Base-by-base conservation (phyloP, 495 filamentous ascomycete species). In the Paragyromitra xinjiangensis region DNA sequence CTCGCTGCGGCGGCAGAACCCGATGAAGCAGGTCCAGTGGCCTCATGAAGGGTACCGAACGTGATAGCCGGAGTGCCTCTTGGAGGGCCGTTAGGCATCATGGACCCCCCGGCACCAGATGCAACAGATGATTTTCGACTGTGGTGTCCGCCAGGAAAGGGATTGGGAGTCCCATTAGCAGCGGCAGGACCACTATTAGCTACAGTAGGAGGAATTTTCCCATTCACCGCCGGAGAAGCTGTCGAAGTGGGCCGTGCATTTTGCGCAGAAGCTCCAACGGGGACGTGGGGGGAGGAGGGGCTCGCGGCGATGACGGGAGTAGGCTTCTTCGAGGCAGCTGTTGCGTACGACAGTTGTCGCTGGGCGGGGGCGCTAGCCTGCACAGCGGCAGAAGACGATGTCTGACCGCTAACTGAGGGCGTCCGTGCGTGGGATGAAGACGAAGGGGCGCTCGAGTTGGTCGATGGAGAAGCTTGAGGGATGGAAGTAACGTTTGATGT, bases 281-380 rank as follows among this genome's bases (percentile, higher is more conserved):
- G 59, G 19, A 74, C 65, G 53, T 75, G 73, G 42, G 81, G 73
- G 44, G 80, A 51, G 44, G 80, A 51, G 51, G 80, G 65, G 42
- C 74, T 79, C 66, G 77, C 75, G 53, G 75, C 67, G 59, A 78
- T 79, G 67, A 79, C 65, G 34, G 77, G 74, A 44, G 77, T 16
- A 58, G 77, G 56, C 75, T 80, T 82, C 73, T 76, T 82, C 61
- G 73, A 62, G 62, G 69, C 81, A 72, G 71, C 81, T 71, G 53
- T 53, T 50, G 81, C 81, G 81, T 82, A 82, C 73, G 81, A 82
- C 78, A 71, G 45, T 71, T 76, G 48, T 80, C 80, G 81, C 78
- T 71, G 65, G 71, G 81, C 78, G 78, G 81, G 81, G 81, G 81
- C 81, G 81, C 66, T 80, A 76, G 81, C 81, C 81, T 76, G 71